These are phyloP conservation scores for Thermochaetoides thermophila DNA, from an alignment of 495 filamentous ascomycete species.

Conservation along the genomic window DNA sequence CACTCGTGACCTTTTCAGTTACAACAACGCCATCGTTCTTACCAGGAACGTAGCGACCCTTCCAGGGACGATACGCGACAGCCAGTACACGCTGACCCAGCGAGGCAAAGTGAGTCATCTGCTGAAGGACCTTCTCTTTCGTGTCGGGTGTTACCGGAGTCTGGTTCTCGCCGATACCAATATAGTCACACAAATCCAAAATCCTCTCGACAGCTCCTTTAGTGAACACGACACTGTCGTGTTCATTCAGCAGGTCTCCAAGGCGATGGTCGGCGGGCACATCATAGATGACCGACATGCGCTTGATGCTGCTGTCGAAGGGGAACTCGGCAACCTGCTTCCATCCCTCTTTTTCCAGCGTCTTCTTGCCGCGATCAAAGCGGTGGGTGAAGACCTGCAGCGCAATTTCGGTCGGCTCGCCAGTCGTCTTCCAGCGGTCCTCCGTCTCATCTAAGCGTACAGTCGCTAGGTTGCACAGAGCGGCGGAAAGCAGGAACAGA, in stretches of 20 bases:
- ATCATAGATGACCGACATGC: constrained; percentile 66
- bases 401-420: constrained; percentile 75
- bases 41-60: constrained; percentile 9
- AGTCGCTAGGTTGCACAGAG: constrained; percentile 64
- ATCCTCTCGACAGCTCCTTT: constrained; percentile 76
- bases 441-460: constrained; percentile 43
- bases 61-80: constrained; percentile 41
- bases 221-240: constrained; percentile 45
- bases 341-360: constrained; percentile 40
- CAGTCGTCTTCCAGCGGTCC: constrained; percentile 54
- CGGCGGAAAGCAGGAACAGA: constrained; percentile 51
- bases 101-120: constrained; percentile 52
- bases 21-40: not conserved
- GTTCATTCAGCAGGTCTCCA: constrained; percentile 11
- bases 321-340: constrained; percentile 59
- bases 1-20: not conserved
- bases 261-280: constrained; percentile 14
- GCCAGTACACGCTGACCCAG: constrained; percentile 72
- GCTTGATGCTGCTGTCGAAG: constrained; percentile 70
- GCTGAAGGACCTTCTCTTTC: constrained; percentile 44
- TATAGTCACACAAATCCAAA: constrained; percentile 50
- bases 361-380: constrained; percentile 45
- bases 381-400: constrained; percentile 65
- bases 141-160: constrained; percentile 41
- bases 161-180: constrained; percentile 37